Percentiles rank a stretch among this genome's conserved stretches.
These are phyloP conservation scores for Clavispora vitiphila DNA, from an alignment of 805 yeast species.

Conservation along the genomic window DNA sequence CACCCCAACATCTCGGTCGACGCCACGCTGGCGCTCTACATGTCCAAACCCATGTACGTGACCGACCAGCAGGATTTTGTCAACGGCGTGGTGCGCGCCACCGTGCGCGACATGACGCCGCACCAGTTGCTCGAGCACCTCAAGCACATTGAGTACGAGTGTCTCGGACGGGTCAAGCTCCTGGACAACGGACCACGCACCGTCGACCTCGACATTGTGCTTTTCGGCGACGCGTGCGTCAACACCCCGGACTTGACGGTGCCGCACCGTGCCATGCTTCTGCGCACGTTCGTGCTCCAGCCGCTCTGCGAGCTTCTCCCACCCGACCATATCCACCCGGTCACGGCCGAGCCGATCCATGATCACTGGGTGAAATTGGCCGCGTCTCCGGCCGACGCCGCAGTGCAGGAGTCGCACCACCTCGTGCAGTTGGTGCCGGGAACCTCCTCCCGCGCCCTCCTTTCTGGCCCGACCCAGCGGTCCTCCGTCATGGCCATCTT, in stretches of 20 bases:
- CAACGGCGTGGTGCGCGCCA: conserved; percentile 73
- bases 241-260: conserved; percentile 58
- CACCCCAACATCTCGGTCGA: conserved; percentile 40
- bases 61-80: conserved; percentile 73
- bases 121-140: conserved; percentile 53
- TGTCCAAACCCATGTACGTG: conserved; percentile 90
- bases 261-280: conserved; percentile 87
- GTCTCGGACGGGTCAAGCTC: conserved; percentile 64
- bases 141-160: conserved; percentile 74
- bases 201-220: conserved; percentile 81
- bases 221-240: conserved; percentile 58
- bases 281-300: conserved; percentile 81
- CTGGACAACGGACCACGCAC: conserved; percentile 90
- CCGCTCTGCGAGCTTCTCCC: conserved; percentile 82
- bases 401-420: conserved; percentile 46
- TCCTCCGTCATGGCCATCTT: conserved; percentile 83
- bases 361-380: conserved; percentile 57
- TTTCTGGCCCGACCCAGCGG: conserved; percentile 19
- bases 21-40: conserved; percentile 72
- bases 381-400: conserved; percentile 26
- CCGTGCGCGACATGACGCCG: conserved; percentile 58
- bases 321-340: conserved; percentile 69
- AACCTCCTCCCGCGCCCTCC: conserved; percentile 6
- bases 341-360: conserved; percentile 76
- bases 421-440: conserved; percentile 49